Base-by-base conservation (phyloP, 2,329 filamentous ascomycete species). In the Botrytis fabae region DNA sequence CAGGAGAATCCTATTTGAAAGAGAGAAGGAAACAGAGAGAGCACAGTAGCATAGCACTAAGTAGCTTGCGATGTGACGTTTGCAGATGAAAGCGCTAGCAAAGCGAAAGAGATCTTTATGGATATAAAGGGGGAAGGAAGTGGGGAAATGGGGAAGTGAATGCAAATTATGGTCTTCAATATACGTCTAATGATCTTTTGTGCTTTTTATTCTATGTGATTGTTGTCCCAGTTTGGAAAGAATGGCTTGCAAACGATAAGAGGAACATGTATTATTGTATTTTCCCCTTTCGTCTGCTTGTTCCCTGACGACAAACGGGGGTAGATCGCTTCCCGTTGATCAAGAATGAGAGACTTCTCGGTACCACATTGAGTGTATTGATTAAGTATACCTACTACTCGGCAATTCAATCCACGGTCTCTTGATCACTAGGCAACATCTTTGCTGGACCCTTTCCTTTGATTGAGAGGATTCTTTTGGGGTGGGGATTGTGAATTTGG, bases 21-120 rank as follows among this genome's bases (percentile, higher is more conserved):
- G 51, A 57, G 61, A 44, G n/a, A 64, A 40, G 28, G 28, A 46
- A 18, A 9, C 32, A n/a, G 22, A 54, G n/a, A n/a, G 28, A 54
- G 64, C 32, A 66, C 38, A 28, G 32, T 28, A 54, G 64, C 46
- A 51, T 54, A 48, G 64, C 46, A 66, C 28, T 66, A 22, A n/a
- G 9, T 38, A 40, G 38, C 32, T 54, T 28, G 46, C 64, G 32
- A 54, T 66, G 35, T 66, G 64, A 38, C n/a, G 64, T 66, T 66
- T 40, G 32, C 46, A 66, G 40, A 51, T 66, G 64, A 51, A 51
- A 51, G 32, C 32, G 48, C 48, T 66, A 66, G 64, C 32, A 32
- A 66, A 66, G 64, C 64, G 46, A 66, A 38, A 54, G 46, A 40
- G 25, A 66, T 66, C 46, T 66, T 28, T 20, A 40, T 54, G 46